Evolutionary conservation across 2,329 filamentous ascomycete species (phyloP).

Genomic region (Claviceps cyperi): DNA sequence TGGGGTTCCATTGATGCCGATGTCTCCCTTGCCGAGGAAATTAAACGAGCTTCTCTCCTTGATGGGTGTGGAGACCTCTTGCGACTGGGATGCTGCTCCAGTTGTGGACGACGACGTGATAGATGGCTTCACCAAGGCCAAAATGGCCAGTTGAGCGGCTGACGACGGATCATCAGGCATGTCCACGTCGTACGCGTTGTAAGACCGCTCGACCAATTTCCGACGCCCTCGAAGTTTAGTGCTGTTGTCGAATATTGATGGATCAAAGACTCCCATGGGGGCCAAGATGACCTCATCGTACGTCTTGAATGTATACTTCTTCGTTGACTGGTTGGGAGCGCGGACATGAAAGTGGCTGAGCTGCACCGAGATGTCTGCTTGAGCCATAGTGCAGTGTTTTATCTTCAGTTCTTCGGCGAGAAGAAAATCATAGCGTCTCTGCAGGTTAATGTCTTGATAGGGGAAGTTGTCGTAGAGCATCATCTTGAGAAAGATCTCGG

Average conservation of each 20-base stretch:
- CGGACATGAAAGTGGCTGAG: constrained; percentile 82
- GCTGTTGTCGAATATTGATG: constrained; percentile 70
- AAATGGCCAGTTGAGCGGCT: constrained; percentile 59
- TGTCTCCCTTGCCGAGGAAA: constrained; percentile 51
- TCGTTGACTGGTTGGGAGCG: constrained; percentile 73
- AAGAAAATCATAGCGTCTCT: constrained; percentile 78
- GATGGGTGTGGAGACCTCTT: constrained; percentile 42
- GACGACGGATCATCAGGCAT: constrained; percentile 79
- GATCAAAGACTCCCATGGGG: constrained; percentile 87
- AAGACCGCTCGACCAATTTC: constrained; percentile 72
- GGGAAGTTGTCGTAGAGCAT: constrained; percentile 94
- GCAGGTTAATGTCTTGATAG: constrained; percentile 86
- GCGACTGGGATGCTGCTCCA: constrained; percentile 24
- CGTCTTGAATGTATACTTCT: constrained; percentile 90
- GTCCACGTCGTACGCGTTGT: constrained; percentile 85
- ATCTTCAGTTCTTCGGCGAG: constrained; percentile 92
- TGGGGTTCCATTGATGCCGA: constrained; percentile 62
- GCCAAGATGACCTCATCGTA: constrained; percentile 95
- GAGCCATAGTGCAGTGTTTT: constrained; percentile 82
- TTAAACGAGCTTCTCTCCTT: constrained; percentile 55
- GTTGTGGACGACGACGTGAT: constrained; percentile 29
- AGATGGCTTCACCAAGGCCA: constrained; percentile 46
- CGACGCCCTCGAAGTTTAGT: constrained; percentile 67
- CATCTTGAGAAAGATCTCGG: constrained; percentile 93
- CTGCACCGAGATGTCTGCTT: constrained; percentile 79